A percentile compares a stretch with the other conserved stretches of the same genome.
Evolutionary conservation across 805 yeast genomes (phyloP).

Genomic region (Wickerhamomyces subpelliculosus): DNA sequence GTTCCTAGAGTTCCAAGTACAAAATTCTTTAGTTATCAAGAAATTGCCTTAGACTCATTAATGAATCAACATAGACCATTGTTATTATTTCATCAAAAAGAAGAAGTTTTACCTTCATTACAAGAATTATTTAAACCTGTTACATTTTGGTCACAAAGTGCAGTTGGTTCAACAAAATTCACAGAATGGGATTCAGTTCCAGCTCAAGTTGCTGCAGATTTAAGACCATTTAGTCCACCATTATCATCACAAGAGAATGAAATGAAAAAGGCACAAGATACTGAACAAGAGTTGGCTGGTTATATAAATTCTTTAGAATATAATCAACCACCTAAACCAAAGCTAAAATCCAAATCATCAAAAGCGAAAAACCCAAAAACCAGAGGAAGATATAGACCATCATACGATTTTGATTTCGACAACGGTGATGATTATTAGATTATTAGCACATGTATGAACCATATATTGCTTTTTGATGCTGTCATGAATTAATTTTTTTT

Average conservation of each 20-base stretch:
- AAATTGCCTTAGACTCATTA: conserved; percentile 13
- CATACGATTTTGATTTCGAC: background rate
- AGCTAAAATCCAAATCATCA: conserved; percentile 17
- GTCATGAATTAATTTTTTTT: background rate
- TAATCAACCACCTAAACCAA: conserved; percentile 9
- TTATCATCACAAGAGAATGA: background rate
- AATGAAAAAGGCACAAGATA: too few relatives aligned
- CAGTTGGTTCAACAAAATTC: background rate
- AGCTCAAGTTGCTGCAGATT: background rate
- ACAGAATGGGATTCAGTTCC: background rate
- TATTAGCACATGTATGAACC: too few relatives aligned
- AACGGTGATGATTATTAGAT: background rate
- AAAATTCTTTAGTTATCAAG: conserved; percentile 10
- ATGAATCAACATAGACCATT: conserved; percentile 19
- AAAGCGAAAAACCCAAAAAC: conserved; percentile 25
- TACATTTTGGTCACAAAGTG: background rate
- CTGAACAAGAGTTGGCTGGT: background rate
- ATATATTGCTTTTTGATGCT: background rate
- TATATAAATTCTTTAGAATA: background rate
- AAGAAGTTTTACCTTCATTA: background rate
- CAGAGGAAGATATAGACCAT: conserved; percentile 9
- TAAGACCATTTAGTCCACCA: conserved; percentile 1
- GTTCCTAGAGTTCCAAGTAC: conserved; percentile 18
- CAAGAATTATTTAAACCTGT: background rate
- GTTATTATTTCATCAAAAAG: background rate